Evolutionary conservation across 2,329 filamentous ascomycete genomes (phyloP).

Genomic region (Penicillium thymicola): DNA sequence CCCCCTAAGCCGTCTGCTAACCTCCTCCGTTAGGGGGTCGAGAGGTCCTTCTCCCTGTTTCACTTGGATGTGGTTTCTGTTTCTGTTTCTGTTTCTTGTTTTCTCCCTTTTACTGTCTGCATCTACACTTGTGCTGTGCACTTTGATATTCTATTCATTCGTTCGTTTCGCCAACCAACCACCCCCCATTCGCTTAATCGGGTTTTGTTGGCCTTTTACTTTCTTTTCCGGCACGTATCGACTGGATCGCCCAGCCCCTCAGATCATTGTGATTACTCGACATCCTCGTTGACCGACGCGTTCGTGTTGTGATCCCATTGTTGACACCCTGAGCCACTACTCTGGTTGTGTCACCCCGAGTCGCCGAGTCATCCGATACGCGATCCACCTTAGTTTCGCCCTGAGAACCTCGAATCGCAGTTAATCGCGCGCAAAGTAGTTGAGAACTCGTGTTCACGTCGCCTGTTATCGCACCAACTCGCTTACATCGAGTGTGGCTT

Average conservation of each 20-base stretch:
- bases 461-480: neutral
- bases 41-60: constrained; percentile 8
- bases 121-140: constrained; percentile 21
- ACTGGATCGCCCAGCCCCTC: constrained; percentile 5
- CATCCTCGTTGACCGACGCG: neutral
- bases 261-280: constrained; percentile 3
- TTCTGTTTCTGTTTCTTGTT: neutral
- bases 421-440: neutral
- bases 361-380: constrained; percentile 2
- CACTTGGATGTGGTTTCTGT: neutral
- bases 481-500: neutral
- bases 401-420: neutral
- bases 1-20: constrained; percentile 1
- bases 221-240: neutral
- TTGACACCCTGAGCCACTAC: neutral
- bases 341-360: neutral
- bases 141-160: constrained; percentile 9
- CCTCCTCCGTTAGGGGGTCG: constrained; percentile 8
- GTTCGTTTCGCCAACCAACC: constrained; percentile 6
- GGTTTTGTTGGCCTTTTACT: neutral
- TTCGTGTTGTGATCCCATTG: neutral
- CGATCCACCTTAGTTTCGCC: neutral
- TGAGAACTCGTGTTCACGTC: neutral
- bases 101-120: neutral
- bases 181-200: constrained; percentile 1